Percentiles rank a stretch among this genome's conserved stretches.
Conservation (phyloP, 2,329 filamentous ascomycete species). For the Calonectria honghensis region DNA sequence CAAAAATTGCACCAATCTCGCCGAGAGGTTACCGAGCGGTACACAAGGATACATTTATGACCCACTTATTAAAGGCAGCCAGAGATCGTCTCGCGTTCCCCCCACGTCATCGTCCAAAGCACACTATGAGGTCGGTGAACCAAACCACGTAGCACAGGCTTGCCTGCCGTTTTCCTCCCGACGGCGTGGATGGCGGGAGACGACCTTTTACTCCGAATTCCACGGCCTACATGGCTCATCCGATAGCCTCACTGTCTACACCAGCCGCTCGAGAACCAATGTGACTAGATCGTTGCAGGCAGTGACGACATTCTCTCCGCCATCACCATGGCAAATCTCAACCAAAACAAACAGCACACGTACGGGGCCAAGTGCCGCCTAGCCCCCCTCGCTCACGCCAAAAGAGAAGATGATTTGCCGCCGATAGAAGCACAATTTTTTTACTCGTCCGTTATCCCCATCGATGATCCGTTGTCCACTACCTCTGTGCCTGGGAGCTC, state of each 20-base stretch:
- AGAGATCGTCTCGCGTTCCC: conserved; percentile 32
- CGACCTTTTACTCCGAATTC: conserved; percentile 20
- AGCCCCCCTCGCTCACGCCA: conserved; percentile 65
- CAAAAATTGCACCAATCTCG: neutral
- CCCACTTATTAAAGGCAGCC: conserved; percentile 36
- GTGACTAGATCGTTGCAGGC: conserved; percentile 37
- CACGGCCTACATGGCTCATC: conserved; percentile 47
- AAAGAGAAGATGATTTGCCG: conserved; percentile 70
- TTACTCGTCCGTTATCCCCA: conserved; percentile 86
- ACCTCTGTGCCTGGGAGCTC: conserved; percentile 70
- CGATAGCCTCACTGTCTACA: conserved; percentile 42
- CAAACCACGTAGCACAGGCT: conserved; percentile 28
- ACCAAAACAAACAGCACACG: conserved; percentile 67
- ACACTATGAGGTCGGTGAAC: conserved; percentile 38
- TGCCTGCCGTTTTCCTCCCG: conserved; percentile 9
- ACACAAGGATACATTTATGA: neutral
- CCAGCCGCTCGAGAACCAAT: conserved; percentile 44
- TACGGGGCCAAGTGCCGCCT: conserved; percentile 77
- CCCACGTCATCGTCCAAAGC: conserved; percentile 39
- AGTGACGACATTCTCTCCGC: conserved; percentile 36
- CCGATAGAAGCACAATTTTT: conserved; percentile 85
- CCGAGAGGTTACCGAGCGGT: neutral
- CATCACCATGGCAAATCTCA: conserved; percentile 47
- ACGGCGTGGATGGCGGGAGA: conserved; percentile 32
- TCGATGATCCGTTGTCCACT: conserved; percentile 90